Base-by-base conservation (phyloP, 2,329 filamentous ascomycete genomes). In the Gaeumannomyces tritici region DNA sequence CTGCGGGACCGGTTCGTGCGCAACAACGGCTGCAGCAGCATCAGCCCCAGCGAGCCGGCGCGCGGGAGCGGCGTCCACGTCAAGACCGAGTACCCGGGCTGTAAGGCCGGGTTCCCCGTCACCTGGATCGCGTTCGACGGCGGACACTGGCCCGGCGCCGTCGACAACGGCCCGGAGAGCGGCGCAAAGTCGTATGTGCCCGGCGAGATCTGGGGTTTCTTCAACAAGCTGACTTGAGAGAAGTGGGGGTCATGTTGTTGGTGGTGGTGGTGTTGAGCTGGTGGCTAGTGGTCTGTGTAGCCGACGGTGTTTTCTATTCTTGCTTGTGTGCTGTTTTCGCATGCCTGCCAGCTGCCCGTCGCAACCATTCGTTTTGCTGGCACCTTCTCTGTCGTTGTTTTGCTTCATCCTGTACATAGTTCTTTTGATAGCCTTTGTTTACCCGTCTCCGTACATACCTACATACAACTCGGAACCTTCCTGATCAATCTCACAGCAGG, bases 1-100 rank as follows among this genome's bases (percentile, higher is more conserved):
- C 67, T 77, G 63, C 71, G 74, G 11, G 73, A 77, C 62, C 69
- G 67, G 28, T 77, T 76, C 63, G 71, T 74, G 18, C 63, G 61
- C 56, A 74, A 75, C 61, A 77, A 77, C 60, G 71, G 73, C 8
- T 77, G 73, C 62, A 65, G 63, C 21, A n/a, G 2, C 11, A n/a
- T 35, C 13, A 59, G 13, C 8, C 28, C 47, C 26, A 24, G 33
- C 33, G 33, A 51, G 42, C 26, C 42, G 6, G 9, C 7, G 7
- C 26, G 51, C 5, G 65, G 66, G n/a, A 68, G 63, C 57, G 62
- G 63, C 47, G 63, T 54, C 28, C 66, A 64, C 42, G 64, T 63
- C 59, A 68, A 63, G 62, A 69, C 65, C 29, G 64, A 61, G 13
- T 72, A 69, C 61, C 13, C 64, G 21, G 66, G 71, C 8, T 76